phyloP scores from a whole-genome alignment of 2,329 filamentous ascomycete genomes.

The Pyrenochaeta sp. region DNA sequence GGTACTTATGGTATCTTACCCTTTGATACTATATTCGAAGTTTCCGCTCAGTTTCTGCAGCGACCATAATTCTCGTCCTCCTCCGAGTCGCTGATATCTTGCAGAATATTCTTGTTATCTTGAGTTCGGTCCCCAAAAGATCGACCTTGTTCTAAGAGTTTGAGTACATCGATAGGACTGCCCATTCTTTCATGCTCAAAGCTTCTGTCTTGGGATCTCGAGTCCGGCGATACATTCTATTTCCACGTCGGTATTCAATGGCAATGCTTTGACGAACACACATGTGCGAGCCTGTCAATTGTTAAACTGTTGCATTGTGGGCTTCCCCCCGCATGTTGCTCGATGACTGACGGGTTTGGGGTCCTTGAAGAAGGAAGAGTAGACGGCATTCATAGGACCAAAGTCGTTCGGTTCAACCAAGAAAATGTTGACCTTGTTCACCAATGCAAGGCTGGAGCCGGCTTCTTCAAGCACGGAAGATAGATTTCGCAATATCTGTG shows the following conservation, averaged over 20 bases:
- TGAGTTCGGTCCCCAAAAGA: no score
- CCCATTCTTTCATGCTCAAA: no score
- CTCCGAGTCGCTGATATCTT: no score
- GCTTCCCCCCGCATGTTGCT: neutral
- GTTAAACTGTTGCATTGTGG: neutral
- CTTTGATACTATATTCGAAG: no score
- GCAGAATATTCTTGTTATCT: no score
- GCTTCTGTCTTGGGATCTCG: no score
- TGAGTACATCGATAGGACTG: no score
- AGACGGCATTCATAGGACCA: constrained; percentile 65
- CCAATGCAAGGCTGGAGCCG: constrained; percentile 66
- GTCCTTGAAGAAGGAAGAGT: constrained; percentile 57
- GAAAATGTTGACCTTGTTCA: constrained; percentile 74
- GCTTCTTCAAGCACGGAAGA: constrained; percentile 65
- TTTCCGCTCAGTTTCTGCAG: no score
- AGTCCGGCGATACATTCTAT: constrained; percentile 17
- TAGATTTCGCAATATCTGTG: constrained; percentile 6
- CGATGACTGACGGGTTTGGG: constrained; percentile 10
- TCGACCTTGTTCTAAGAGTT: no score
- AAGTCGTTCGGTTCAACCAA: constrained; percentile 72
- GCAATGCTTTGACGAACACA: constrained; percentile 28
- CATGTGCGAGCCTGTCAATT: constrained; percentile 18
- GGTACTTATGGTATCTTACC: no score
- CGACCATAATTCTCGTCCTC: no score
- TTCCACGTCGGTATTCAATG: constrained; percentile 25